These are phyloP conservation scores for Blastobotrys americana DNA, from an alignment of 805 yeast species.

Conservation along the genomic window DNA sequence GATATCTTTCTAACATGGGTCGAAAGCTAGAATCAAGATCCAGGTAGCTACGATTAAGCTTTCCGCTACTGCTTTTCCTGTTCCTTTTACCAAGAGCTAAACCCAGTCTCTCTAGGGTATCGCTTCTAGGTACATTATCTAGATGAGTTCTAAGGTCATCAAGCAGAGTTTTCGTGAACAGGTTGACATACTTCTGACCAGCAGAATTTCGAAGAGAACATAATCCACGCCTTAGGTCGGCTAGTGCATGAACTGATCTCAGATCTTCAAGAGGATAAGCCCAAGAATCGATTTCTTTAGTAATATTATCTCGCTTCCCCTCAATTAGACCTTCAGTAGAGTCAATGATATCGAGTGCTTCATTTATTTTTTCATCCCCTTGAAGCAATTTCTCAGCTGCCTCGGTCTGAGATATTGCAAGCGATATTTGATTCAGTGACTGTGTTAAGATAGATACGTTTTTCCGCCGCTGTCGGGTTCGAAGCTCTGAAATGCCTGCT, in stretches of 20 bases:
- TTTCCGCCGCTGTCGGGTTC: conserved; percentile 44
- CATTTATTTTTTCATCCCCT: conserved; percentile 39
- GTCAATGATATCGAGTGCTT: conserved; percentile 52
- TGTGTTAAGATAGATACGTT: conserved; percentile 61
- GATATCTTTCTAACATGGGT: conserved; percentile 37
- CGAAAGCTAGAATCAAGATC: conserved; percentile 37
- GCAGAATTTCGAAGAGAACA: conserved; percentile 52
- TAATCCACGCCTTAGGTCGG: conserved; percentile 45
- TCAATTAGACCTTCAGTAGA: conserved; percentile 49
- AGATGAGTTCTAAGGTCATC: conserved; percentile 57
- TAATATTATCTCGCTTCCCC: conserved; percentile 37
- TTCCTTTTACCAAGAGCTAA: conserved; percentile 22
- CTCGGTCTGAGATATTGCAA: conserved; percentile 40
- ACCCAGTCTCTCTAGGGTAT: conserved; percentile 46
- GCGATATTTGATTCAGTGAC: conserved; percentile 48
- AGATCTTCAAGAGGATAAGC: conserved; percentile 37
- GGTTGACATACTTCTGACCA: conserved; percentile 57
- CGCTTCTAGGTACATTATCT: conserved; percentile 39
- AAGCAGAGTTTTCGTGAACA: conserved; percentile 49
- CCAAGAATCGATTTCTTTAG: conserved; percentile 10
- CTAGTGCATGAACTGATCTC: conserved; percentile 43
- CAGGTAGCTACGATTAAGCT: conserved; percentile 24
- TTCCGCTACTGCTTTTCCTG: not conserved
- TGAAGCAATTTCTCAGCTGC: conserved; percentile 42
- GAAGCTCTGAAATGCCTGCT: conserved; percentile 44